A percentile compares a stretch with the other conserved stretches of the same genome.
Evolutionary conservation across 148 eudicot species (phyloP).

Genomic region (Beta vulgaris): DNA sequence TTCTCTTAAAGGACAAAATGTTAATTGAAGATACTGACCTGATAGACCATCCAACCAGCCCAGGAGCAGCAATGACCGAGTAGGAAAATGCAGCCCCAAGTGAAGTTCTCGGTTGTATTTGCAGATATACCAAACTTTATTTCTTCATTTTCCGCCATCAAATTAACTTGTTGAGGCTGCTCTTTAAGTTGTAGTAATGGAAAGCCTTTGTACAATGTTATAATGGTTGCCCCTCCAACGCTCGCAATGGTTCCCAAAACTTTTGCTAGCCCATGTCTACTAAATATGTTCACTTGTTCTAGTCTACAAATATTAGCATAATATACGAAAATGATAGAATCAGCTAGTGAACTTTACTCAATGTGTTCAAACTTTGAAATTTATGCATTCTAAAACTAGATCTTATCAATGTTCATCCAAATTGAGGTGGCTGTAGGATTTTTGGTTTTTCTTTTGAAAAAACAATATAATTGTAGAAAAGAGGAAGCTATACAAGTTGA

Average conservation of each 20-base stretch:
- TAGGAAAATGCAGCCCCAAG: conserved; percentile 67
- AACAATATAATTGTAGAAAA: too few species aligned
- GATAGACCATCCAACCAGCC: conserved; percentile 90
- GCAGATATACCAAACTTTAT: conserved; percentile 1
- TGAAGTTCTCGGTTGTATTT: conserved; percentile 45
- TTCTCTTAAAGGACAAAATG: too few species aligned
- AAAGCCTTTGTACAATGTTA: conserved; percentile 72
- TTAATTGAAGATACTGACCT: conserved; percentile 42
- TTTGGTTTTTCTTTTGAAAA: too few species aligned
- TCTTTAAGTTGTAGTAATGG: conserved; percentile 37
- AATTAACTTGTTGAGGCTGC: conserved; percentile 14
- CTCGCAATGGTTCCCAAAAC: conserved; percentile 70
- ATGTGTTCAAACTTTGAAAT: too few species aligned
- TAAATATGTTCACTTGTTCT: conserved; percentile 49
- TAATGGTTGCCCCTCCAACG: conserved; percentile 76
- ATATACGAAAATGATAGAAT: not conserved
- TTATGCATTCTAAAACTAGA: too few species aligned
- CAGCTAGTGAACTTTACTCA: not conserved
- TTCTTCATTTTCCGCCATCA: not conserved
- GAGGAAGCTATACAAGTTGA: too few species aligned
- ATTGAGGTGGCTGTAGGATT: too few species aligned
- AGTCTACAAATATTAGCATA: conserved; percentile 33
- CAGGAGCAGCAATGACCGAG: conserved; percentile 79
- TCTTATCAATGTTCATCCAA: too few species aligned
- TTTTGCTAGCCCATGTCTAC: conserved; percentile 71